Conservation (phyloP, 2,329 filamentous ascomycete species). For the Penicillium sclerotigenum region DNA sequence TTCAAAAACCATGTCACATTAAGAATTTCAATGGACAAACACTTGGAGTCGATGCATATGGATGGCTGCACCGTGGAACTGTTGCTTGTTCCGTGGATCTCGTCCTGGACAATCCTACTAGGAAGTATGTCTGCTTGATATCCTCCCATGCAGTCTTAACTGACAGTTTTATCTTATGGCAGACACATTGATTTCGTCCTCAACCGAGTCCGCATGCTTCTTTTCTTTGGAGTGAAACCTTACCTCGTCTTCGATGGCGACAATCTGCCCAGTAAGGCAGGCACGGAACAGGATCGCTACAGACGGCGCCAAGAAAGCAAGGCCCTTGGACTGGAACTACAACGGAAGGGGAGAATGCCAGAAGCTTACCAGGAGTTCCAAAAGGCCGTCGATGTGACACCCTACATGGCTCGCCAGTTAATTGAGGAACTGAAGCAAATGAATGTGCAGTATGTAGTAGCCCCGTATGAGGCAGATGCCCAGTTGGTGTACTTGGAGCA, state of each 20-base stretch:
- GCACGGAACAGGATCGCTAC: slow-evolving; percentile 75
- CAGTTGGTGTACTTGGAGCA: slow-evolving; percentile 92
- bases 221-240: slow-evolving; percentile 89
- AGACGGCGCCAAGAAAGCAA: slow-evolving; percentile 73
- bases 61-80: slow-evolving; percentile 93
- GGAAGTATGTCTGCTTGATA: slow-evolving; percentile 58
- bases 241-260: slow-evolving; percentile 97
- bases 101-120: slow-evolving; percentile 81
- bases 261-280: slow-evolving; percentile 86
- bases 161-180: slow-evolving; percentile 19
- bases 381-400: slow-evolving; percentile 92
- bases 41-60: slow-evolving; percentile 93
- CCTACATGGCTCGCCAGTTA: slow-evolving; percentile 86
- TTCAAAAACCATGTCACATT: slow-evolving; percentile 81
- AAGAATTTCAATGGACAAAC: slow-evolving; percentile 86
- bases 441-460: slow-evolving; percentile 82
- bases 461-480: slow-evolving; percentile 96
- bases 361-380: slow-evolving; percentile 85
- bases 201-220: slow-evolving; percentile 87
- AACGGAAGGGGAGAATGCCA: slow-evolving; percentile 74
- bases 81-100: slow-evolving; percentile 88
- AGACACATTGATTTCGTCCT: slow-evolving; percentile 90
- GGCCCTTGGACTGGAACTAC: slow-evolving; percentile 70
- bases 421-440: slow-evolving; percentile 87
- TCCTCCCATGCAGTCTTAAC: neutral